Evolutionary conservation across 495 filamentous ascomycete genomes (phyloP).

Genomic region (Lophiotrema nucula): DNA sequence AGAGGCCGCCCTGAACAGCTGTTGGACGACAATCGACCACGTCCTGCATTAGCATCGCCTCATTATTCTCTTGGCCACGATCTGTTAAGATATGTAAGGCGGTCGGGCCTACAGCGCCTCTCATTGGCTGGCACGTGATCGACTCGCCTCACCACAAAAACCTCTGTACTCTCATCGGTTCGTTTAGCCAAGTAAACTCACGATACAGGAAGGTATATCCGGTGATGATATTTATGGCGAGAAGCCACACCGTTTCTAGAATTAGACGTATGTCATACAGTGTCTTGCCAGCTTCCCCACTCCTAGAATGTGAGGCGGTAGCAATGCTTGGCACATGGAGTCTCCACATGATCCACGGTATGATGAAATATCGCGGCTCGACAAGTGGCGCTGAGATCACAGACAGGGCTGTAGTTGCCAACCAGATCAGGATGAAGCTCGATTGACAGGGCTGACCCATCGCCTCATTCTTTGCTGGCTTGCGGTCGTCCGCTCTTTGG

Average conservation of each 20-base stretch:
- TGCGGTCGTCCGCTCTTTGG: not conserved
- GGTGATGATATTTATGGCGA: conserved; percentile 67
- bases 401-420: conserved; percentile 69
- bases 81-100: conserved; percentile 2
- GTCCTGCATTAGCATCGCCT: conserved; percentile 4
- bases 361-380: conserved; percentile 90
- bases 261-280: conserved; percentile 50
- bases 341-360: conserved; percentile 93
- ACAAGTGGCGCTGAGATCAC: conserved; percentile 87
- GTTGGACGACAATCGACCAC: not conserved
- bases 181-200: conserved; percentile 78
- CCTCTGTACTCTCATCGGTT: conserved; percentile 76
- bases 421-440: conserved; percentile 66
- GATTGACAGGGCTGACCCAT: conserved; percentile 41
- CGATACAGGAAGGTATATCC: conserved; percentile 78
- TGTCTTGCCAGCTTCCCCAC: conserved; percentile 15
- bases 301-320: conserved; percentile 11
- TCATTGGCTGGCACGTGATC: conserved; percentile 15
- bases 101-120: not conserved
- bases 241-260: conserved; percentile 77
- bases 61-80: not conserved
- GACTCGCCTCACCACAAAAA: conserved; percentile 76
- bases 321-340: conserved; percentile 62
- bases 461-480: conserved; percentile 32
- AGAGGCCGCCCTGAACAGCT: conserved; percentile 16